Base-by-base conservation (phyloP, 169 alveolate genomes). In the Plasmodium reichenowi region DNA sequence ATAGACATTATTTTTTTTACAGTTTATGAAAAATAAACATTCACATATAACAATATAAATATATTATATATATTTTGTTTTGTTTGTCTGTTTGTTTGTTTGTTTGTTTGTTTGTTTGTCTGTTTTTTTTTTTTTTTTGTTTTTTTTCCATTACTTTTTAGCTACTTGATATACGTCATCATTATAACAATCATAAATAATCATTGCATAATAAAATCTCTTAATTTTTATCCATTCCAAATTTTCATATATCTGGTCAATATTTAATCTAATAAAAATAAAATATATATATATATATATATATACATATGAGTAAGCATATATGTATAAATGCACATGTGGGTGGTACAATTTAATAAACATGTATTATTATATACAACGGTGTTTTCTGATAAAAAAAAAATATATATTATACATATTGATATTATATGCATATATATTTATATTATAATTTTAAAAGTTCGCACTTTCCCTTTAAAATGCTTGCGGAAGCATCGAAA, bases 211-310 rank as follows among this genome's bases (percentile, higher is more conserved):
- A 66, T 80, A 80, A 80, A 80, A 80, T 56, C 90, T 26, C 48
- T 70, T 66, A n/a, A 80, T 66, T 70, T 80, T 80, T 29, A 22
- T 74, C 90, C 90, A 80, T 29, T 80, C 90, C 45, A 80, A 80
- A 26, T 26, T 80, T 20, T 80, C 73, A 47, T 48, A 80, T 45
- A 80, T 80, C 38, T 80, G 56, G 22, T 80, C 90, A 10, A 80
- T 68, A 60, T 80, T 26, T 48, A 47, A 67, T 43, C 90, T 80
- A n/a, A 56, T 4, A 15, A 58, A 17, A 17, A 74, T 0, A 47
- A 22, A 43, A 17, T 10, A 26, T 0, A 52, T 13, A 52, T 3
- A 52, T 60, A 60, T 20, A 60, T 20, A 17, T 60, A 60, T 12
- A 3, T 64, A 8, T 8, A 12, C 6, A 26, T 54, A 24, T 1